phyloP scores from a whole-genome alignment of 768 basidiomycete genomes.

The Coprinopsis cinerea region DNA sequence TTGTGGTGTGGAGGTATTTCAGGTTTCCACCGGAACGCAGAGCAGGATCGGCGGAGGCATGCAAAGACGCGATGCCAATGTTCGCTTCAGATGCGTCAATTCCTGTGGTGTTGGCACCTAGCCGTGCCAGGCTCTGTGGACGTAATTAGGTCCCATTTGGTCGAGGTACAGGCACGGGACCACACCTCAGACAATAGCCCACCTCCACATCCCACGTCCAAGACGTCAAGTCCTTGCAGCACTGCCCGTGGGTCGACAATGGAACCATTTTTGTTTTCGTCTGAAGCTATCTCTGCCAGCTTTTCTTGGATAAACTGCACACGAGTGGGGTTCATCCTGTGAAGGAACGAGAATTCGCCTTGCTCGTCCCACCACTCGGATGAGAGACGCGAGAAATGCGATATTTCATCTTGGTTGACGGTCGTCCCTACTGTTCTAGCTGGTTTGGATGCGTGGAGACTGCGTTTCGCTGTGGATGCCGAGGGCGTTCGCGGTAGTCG shows the following conservation, averaged over 20 bases:
- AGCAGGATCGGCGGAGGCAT: slow-evolving; percentile 72
- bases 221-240: slow-evolving; percentile 61
- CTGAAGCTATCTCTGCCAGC: slow-evolving; percentile 53
- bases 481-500: too few species aligned
- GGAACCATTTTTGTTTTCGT: slow-evolving; percentile 29
- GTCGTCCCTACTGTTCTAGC: slow-evolving; percentile 23
- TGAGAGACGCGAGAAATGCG: slow-evolving; percentile 83
- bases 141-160: slow-evolving; percentile 4
- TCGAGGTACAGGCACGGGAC: slow-evolving; percentile 1
- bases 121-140: slow-evolving; percentile 71
- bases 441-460: neutral
- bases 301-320: slow-evolving; percentile 80
- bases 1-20: slow-evolving; percentile 66
- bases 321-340: slow-evolving; percentile 92
- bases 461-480: neutral
- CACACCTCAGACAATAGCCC: slow-evolving; percentile 87
- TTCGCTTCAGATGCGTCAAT: slow-evolving; percentile 90
- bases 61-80: slow-evolving; percentile 76
- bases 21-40: slow-evolving; percentile 34
- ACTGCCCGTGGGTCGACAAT: slow-evolving; percentile 27
- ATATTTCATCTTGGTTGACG: slow-evolving; percentile 76
- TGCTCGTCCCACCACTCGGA: slow-evolving; percentile 95
- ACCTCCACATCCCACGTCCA: slow-evolving; percentile 96
- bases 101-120: slow-evolving; percentile 85
- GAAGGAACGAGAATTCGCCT: slow-evolving; percentile 84